Evolutionary conservation across 306 rosid species (phyloP), one percentile per base, ranked within the genome.

Genomic region (Sphenostylis stenocarpa): DNA sequence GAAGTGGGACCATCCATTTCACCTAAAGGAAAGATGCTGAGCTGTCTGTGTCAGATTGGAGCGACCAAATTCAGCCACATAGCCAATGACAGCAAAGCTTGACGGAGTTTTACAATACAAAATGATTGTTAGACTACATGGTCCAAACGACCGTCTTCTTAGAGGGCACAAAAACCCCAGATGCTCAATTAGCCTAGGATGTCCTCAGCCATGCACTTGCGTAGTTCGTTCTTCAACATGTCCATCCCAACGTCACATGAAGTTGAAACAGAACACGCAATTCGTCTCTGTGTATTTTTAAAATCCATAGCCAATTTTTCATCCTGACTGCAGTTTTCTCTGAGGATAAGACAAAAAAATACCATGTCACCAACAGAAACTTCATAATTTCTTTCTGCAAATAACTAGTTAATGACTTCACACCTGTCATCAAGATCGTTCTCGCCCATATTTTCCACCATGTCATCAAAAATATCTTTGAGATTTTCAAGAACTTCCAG

Each of bases 371-470:
- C 29, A 47, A 45, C 78, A 7, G 61, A 56, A 77, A 39, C 20
- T 49, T 65, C 51, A 17, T 8, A 13, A 21, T 28, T 61, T 80
- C 39, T 70, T 60, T 29, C 16, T 1, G 3, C 56, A 62, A 71
- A 53, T 62, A 38, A 72, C 44, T 24, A 2, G 19, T 2, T 26
- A 26, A 67, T 70, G 67, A 41, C 49, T 21, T 84, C 47, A 95
- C 97, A 95, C 97, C 96, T 82, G 92, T 84, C 72, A 75, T 84
- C 88, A 63, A 68, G 64, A 77, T 88, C 80, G 43, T 53, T 63
- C 5, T 88, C 98, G 41, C 81, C 88, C 81, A 90, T 81, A 20
- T 28, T 57, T 19, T 87, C 87, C 84, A 89, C 67, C 96, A 90
- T 81, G 72, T 39, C 77, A 56, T 84, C 85, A 69, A 87, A 95